Conservation (phyloP, 768 basidiomycete genomes). For the Filobasidium floriforme region DNA sequence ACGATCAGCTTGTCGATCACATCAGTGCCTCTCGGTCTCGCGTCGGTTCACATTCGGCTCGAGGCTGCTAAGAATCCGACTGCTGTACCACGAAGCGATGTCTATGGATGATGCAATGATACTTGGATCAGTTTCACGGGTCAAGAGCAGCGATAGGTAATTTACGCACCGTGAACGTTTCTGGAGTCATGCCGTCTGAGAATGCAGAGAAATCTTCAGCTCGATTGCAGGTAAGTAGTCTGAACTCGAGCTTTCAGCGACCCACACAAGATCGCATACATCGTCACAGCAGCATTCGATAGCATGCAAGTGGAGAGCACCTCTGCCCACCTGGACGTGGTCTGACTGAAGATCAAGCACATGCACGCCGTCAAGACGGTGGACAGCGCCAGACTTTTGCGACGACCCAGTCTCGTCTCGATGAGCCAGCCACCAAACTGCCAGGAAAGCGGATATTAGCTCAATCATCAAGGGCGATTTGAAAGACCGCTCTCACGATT, state of each 20-base stretch:
- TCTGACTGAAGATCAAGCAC: conserved; percentile 39
- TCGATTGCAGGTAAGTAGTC: no score
- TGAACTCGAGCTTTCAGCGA: not conserved
- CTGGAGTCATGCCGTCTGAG: conserved; percentile 44
- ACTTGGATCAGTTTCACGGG: not conserved
- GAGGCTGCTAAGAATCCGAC: conserved; percentile 43
- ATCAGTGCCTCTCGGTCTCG: not conserved
- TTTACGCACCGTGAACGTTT: conserved; percentile 27
- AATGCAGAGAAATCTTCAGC: not conserved
- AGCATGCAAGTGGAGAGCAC: conserved; percentile 39
- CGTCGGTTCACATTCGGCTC: conserved; percentile 35
- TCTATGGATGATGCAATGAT: conserved; percentile 21
- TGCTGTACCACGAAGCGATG: conserved; percentile 39
- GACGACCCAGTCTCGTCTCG: conserved; percentile 36
- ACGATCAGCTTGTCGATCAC: not conserved
- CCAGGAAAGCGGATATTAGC: not conserved
- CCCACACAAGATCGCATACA: conserved; percentile 45
- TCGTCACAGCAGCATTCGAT: conserved; percentile 39
- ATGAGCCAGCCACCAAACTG: conserved; percentile 43
- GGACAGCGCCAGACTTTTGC: conserved; percentile 40
- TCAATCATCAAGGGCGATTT: not conserved
- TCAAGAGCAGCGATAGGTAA: not conserved
- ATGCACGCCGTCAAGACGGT: conserved; percentile 38
- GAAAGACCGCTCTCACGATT: conserved; percentile 25
- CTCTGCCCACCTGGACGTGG: conserved; percentile 34